phyloP scores from a whole-genome alignment of 352 stramenopile species.

The Globisporangium spinosum region DNA sequence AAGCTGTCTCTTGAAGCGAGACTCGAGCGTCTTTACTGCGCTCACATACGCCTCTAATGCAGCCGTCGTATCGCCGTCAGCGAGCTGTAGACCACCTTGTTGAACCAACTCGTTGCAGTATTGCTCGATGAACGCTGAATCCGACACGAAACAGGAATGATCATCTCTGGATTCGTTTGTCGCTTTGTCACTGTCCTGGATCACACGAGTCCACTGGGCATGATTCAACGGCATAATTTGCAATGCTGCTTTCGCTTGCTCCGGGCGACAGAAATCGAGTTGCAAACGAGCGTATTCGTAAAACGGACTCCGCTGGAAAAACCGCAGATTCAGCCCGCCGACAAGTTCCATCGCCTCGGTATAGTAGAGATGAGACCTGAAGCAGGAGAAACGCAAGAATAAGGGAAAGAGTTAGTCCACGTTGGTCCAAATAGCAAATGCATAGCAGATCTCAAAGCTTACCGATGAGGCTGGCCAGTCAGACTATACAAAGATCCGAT shows the following conservation, averaged over 20 bases:
- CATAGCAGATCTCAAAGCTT: constrained; percentile 3
- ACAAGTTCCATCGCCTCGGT: constrained; percentile 70
- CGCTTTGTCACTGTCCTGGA: not conserved
- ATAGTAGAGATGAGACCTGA: constrained; percentile 50
- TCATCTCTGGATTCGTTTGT: not conserved
- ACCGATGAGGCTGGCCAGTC: constrained; percentile 51
- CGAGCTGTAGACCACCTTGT: constrained; percentile 28
- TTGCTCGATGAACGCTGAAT: constrained; percentile 36
- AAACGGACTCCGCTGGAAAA: constrained; percentile 56
- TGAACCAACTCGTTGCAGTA: constrained; percentile 47
- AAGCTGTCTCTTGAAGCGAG: not conserved
- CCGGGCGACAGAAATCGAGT: constrained; percentile 37
- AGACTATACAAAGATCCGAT: constrained; percentile 54
- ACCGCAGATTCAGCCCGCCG: constrained; percentile 43
- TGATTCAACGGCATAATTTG: constrained; percentile 27
- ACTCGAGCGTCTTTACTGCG: constrained; percentile 12
- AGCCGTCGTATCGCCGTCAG: constrained; percentile 21
- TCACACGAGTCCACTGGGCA: not conserved
- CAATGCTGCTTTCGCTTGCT: constrained; percentile 47
- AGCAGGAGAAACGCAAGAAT: not conserved
- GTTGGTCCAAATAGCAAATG: no score
- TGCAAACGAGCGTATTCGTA: constrained; percentile 66
- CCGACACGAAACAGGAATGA: constrained; percentile 18
- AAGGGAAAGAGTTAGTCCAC: not conserved
- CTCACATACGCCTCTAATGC: constrained; percentile 20